Evolutionary conservation across 495 filamentous ascomycete genomes (phyloP).

Genomic region (Hyaloscypha variabilis): DNA sequence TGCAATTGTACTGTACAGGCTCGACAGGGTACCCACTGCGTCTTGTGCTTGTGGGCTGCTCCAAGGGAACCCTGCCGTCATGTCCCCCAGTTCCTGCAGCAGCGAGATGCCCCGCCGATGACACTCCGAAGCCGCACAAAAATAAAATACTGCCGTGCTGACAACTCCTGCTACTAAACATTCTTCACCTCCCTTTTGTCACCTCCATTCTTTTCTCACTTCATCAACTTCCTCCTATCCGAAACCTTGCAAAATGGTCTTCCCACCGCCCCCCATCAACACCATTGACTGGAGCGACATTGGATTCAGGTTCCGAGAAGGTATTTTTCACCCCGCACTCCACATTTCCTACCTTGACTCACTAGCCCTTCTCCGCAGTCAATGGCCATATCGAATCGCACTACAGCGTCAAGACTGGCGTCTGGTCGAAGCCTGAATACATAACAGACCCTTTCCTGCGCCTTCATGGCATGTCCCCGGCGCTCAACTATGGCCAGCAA

Average conservation of each 20-base stretch:
- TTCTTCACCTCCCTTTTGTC: not conserved
- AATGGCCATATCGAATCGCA: conserved; percentile 79
- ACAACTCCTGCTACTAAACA: conserved; percentile 1
- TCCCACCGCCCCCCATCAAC: conserved; percentile 81
- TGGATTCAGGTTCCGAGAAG: conserved; percentile 89
- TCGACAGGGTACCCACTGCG: not conserved
- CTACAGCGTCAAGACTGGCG: conserved; percentile 66
- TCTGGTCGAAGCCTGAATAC: conserved; percentile 77
- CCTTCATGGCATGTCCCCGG: conserved; percentile 89
- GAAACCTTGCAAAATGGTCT: conserved; percentile 40
- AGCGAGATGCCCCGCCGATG: conserved; percentile 17
- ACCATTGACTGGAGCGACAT: conserved; percentile 90
- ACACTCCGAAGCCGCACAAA: conserved; percentile 22
- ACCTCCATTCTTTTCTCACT: conserved; percentile 6
- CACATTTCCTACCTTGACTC: not conserved
- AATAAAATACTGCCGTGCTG: conserved; percentile 5
- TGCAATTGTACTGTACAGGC: not conserved
- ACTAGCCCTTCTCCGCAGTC: conserved; percentile 44
- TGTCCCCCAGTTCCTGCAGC: not conserved
- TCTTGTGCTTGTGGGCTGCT: too few species aligned
- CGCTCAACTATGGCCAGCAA: conserved; percentile 91
- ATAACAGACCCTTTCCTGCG: conserved; percentile 75
- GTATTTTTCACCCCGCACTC: conserved; percentile 43
- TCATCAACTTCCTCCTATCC: not conserved
- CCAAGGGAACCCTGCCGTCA: not conserved